A percentile compares a stretch with the other conserved stretches of the same genome.
phyloP scores from a whole-genome alignment of 75 land plant genomes.

The Sequoia sempervirens region DNA sequence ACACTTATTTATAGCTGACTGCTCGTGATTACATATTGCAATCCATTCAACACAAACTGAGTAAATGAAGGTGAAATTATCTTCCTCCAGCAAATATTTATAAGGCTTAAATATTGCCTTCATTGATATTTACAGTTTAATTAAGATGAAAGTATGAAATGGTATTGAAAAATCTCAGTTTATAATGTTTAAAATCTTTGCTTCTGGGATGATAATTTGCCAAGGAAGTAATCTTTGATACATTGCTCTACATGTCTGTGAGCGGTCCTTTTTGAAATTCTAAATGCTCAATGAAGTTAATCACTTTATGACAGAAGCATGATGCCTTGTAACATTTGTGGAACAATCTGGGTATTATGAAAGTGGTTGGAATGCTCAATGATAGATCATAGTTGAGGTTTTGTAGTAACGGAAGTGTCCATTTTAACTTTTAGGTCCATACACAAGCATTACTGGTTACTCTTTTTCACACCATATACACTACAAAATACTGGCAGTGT shows the following conservation, averaged over 20 bases:
- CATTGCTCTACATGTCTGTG: background rate
- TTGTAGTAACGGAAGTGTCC: background rate
- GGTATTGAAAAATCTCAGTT: background rate
- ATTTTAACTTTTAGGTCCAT: background rate
- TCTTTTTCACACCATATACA: background rate
- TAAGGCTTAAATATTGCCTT: background rate
- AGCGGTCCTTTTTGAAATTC: background rate
- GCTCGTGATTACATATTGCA: background rate
- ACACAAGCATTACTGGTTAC: background rate
- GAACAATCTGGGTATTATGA: background rate
- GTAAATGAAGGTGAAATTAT: background rate
- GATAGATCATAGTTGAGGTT: background rate
- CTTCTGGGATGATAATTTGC: background rate
- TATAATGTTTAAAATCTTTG: no score
- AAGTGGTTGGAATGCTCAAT: background rate
- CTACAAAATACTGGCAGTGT: background rate
- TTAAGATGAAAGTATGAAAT: background rate
- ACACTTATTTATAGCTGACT: background rate
- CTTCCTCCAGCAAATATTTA: background rate
- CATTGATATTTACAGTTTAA: background rate
- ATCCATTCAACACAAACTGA: background rate
- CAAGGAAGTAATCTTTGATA: no score
- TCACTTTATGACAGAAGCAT: background rate
- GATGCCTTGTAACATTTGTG: background rate
- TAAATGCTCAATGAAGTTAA: background rate